Conservation (phyloP, 139 green algal species). For the Diplosphaera chodatii region DNA sequence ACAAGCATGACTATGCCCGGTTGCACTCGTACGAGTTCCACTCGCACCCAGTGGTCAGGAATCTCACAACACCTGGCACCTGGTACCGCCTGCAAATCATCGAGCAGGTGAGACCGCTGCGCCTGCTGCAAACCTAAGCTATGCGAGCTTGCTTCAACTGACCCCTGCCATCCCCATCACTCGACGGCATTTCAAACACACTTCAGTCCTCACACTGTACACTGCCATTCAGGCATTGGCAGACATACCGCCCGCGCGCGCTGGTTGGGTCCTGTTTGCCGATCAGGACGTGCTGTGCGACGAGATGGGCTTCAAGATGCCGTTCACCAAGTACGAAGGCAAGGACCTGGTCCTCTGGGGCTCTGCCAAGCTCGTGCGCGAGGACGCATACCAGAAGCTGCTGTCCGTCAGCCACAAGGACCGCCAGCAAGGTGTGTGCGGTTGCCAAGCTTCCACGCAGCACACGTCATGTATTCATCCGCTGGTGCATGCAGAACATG, state of each 20-base stretch:
- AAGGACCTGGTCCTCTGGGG: slow-evolving; percentile 21
- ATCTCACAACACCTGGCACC: background rate
- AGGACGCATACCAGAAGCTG: slow-evolving; percentile 5
- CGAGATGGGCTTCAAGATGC: slow-evolving; percentile 12
- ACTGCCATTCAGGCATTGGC: slow-evolving; percentile 9
- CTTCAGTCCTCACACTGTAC: too few relatives aligned
- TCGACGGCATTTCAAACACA: too few relatives aligned
- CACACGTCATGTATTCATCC: too few relatives aligned
- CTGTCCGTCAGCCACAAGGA: slow-evolving; percentile 1
- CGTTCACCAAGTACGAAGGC: slow-evolving; percentile 9
- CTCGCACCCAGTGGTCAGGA: background rate
- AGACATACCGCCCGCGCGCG: slow-evolving; percentile 1
- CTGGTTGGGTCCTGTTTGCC: slow-evolving; percentile 19
- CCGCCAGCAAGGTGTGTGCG: background rate
- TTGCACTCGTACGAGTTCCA: slow-evolving; percentile 16
- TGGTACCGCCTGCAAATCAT: background rate
- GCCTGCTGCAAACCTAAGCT: too few relatives aligned
- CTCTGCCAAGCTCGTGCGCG: slow-evolving; percentile 1
- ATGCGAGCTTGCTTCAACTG: too few relatives aligned
- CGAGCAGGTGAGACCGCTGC: background rate
- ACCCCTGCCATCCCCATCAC: too few relatives aligned
- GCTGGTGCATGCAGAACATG: too few relatives aligned
- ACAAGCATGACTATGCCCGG: slow-evolving; percentile 18
- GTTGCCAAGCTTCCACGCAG: too few relatives aligned
- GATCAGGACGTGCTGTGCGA: slow-evolving; percentile 17